Evolutionary conservation across 768 basidiomycete species (phyloP).

Genomic region (Suillus occidentalis): DNA sequence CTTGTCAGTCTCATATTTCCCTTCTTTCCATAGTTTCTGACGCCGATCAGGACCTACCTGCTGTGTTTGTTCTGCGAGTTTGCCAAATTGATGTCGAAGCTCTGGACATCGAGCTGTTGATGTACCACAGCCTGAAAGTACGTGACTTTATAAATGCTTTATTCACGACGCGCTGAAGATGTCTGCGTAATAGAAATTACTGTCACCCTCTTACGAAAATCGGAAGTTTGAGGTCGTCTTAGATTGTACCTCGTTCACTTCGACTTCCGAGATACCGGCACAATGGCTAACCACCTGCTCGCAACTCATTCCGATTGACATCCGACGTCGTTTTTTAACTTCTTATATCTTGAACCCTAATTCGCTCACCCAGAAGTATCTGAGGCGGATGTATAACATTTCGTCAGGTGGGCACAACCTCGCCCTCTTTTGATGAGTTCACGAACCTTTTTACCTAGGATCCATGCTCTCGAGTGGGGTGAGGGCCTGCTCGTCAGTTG

Average conservation of each 20-base stretch:
- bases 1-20: constrained; percentile 35
- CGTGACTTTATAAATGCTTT: constrained; percentile 10
- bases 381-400: constrained; percentile 76
- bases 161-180: neutral
- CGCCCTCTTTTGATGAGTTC: constrained; percentile 1
- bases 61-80: constrained; percentile 63
- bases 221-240: constrained; percentile 70
- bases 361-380: constrained; percentile 64
- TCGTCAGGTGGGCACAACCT: constrained; percentile 41
- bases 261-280: constrained; percentile 74
- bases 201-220: constrained; percentile 44
- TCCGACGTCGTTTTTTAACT: constrained; percentile 57
- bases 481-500: constrained; percentile 61
- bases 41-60: constrained; percentile 36
- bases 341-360: constrained; percentile 78
- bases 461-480: constrained; percentile 51
- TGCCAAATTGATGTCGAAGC: constrained; percentile 77
- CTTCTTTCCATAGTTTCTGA: neutral
- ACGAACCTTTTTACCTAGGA: constrained; percentile 35
- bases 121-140: constrained; percentile 79
- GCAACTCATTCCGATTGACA: constrained; percentile 71
- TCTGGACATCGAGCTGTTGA: constrained; percentile 73
- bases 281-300: constrained; percentile 80
- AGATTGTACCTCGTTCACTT: constrained; percentile 78
- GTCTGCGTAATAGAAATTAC: constrained; percentile 46